Base-by-base conservation (phyloP, 2,329 filamentous ascomycete species). In the Fonsecaea pedrosoi region DNA sequence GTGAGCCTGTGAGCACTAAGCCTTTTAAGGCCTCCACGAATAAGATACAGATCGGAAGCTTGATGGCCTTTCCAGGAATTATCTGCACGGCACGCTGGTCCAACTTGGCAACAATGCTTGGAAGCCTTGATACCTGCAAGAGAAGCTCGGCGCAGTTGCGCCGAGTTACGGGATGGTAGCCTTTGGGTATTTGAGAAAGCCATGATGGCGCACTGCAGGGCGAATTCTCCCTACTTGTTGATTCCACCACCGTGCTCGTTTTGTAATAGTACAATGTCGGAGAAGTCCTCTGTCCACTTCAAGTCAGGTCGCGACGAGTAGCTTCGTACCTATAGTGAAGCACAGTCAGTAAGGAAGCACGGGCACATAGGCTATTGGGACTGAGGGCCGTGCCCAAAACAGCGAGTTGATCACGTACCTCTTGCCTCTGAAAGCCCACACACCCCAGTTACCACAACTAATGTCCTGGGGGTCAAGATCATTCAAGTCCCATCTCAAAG, bases 341-440 rank as follows among this genome's bases (percentile, higher is more conserved):
- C 13, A 18, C 1, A 18, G 62, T 71, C 61, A 70, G 66, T 48
- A 67, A 62, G 45, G 6, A 35, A 4, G 18, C 32, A 54, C 42
- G 15, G 54, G 42, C 38, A 61, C 12, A 25, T 40, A 54, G 25
- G 35, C 7, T 13, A 42, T 48, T 25, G 42, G 21, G 32, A n/a
- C 7, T 30, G 3, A 25, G 6, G 8, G 32, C 10, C 32, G 12
- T 21, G 2, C n/a, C 15, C 7, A 45, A 3, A 32, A 48, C n/a
- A 15, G 45, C 18, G 10, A 30, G 50, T 18, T 35, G 10, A 64
- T 42, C 50, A 73, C 87, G 73, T 86, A 97, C 87, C 94, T 90
- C 87, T 99, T 99, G 73, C 95, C 95, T 80, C 95, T 88, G 83
- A 99, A 99, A 13, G 90, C 93, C 92, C 96, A 99, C 1, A 97